A percentile compares a stretch with the other conserved stretches of the same genome.
These are phyloP conservation scores for Saccharomycopsis phalli DNA, from an alignment of 1,139 yeast genomes.

Conservation along the genomic window DNA sequence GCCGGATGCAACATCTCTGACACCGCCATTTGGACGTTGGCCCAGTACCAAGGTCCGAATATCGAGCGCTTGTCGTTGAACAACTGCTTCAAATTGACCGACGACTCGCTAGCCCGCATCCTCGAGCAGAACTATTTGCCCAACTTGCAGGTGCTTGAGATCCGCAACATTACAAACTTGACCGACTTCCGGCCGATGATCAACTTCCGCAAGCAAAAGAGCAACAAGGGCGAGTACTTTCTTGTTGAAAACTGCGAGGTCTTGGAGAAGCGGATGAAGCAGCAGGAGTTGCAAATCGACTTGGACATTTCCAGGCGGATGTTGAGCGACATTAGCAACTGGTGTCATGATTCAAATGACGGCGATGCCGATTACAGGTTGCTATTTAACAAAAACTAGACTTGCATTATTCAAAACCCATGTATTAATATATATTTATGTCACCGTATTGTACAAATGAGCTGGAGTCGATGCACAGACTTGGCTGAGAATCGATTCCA, in stretches of 20 bases:
- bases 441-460: too few relatives aligned
- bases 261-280: constrained; percentile 48
- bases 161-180: constrained; percentile 52
- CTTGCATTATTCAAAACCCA: too few relatives aligned
- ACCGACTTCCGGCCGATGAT: constrained; percentile 58
- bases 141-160: constrained; percentile 64
- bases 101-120: constrained; percentile 58
- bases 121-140: constrained; percentile 48
- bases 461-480: too few relatives aligned
- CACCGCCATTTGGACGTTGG: constrained; percentile 50
- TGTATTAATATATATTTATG: too few relatives aligned
- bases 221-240: constrained; percentile 42
- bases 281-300: constrained; percentile 56
- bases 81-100: constrained; percentile 58
- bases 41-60: constrained; percentile 37
- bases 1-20: constrained; percentile 86
- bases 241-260: constrained; percentile 72
- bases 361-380: constrained; percentile 26
- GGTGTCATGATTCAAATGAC: constrained; percentile 45
- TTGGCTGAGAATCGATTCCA: too few relatives aligned
- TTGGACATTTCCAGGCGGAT: constrained; percentile 36
- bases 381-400: too few relatives aligned
- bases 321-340: constrained; percentile 45
- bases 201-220: constrained; percentile 56
- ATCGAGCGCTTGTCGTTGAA: constrained; percentile 70